phyloP scores from a whole-genome alignment of 2,329 filamentous ascomycete species.

The Diaporthe destruens region DNA sequence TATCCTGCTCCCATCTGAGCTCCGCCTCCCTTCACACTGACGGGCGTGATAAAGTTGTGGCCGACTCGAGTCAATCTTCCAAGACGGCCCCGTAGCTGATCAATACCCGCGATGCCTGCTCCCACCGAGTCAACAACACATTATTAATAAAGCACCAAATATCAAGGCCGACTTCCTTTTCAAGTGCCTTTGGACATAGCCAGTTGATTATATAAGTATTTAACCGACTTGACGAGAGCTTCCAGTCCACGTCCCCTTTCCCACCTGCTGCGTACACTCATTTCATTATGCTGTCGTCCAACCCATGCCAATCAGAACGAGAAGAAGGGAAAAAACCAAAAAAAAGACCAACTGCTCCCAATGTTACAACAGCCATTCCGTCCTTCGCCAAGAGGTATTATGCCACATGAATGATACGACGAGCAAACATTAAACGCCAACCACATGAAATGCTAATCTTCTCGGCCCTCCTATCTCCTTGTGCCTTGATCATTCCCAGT shows the following conservation, averaged over 20 bases:
- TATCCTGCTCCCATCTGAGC: neutral
- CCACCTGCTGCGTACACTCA: slow-evolving; percentile 20
- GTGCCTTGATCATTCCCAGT: slow-evolving; percentile 28
- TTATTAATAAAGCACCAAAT: slow-evolving; percentile 11
- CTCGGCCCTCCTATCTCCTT: slow-evolving; percentile 5
- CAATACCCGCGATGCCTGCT: neutral
- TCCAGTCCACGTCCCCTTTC: neutral
- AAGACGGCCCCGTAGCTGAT: neutral
- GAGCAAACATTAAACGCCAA: slow-evolving; percentile 34
- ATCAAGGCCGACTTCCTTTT: slow-evolving; percentile 1
- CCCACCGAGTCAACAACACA: neutral
- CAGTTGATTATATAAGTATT: slow-evolving; percentile 29
- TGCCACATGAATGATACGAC: slow-evolving; percentile 19
- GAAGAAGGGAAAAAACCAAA: too few relatives aligned
- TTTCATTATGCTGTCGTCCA: slow-evolving; percentile 30
- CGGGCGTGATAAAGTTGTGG: neutral
- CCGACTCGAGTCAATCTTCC: slow-evolving; percentile 20
- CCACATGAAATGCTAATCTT: slow-evolving; percentile 21
- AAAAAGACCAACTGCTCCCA: neutral
- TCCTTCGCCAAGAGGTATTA: slow-evolving; percentile 7
- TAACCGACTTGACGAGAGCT: slow-evolving; percentile 23
- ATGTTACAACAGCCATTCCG: slow-evolving; percentile 3
- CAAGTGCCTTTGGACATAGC: neutral
- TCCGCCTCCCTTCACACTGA: neutral
- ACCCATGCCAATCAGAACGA: slow-evolving; percentile 21